These are phyloP conservation scores for Heteromeles arbutifolia DNA, from an alignment of 306 rosid species.

Conservation along the genomic window DNA sequence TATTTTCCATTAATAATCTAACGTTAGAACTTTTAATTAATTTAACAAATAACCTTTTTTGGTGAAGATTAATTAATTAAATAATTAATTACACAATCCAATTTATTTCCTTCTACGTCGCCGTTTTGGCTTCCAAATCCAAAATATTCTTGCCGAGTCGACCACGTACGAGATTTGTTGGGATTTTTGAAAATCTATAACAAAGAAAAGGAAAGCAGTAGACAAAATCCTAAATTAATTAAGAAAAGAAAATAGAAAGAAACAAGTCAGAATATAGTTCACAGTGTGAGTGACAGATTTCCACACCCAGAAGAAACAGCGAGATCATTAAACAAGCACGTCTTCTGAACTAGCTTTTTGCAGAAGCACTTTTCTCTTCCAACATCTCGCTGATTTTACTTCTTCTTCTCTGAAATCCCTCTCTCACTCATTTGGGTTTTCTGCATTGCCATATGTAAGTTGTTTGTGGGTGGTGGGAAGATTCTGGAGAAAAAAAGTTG, in stretches of 20 bases:
- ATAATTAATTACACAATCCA: background rate
- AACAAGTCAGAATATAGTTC: background rate
- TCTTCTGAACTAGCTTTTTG: slow-evolving; percentile 10
- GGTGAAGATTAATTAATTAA: no score
- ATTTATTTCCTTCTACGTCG: background rate
- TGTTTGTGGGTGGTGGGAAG: background rate
- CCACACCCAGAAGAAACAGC: background rate
- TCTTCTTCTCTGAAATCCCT: slow-evolving; percentile 8
- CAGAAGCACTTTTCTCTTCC: slow-evolving; percentile 13
- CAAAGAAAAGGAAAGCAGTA: background rate
- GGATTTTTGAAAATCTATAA: background rate
- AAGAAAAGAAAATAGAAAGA: background rate
- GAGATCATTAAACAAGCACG: background rate
- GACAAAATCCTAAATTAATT: background rate
- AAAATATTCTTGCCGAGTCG: background rate
- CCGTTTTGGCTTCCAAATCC: background rate
- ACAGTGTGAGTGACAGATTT: background rate
- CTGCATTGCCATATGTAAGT: slow-evolving; percentile 18
- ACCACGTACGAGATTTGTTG: background rate
- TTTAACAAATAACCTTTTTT: no score
- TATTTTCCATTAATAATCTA: background rate
- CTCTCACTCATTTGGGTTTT: background rate
- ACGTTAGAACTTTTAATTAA: background rate
- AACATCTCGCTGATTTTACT: slow-evolving; percentile 6
- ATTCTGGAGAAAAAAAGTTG: background rate